These are phyloP conservation scores for Sarcodon aspratus DNA, from an alignment of 768 basidiomycete genomes.

Conservation along the genomic window DNA sequence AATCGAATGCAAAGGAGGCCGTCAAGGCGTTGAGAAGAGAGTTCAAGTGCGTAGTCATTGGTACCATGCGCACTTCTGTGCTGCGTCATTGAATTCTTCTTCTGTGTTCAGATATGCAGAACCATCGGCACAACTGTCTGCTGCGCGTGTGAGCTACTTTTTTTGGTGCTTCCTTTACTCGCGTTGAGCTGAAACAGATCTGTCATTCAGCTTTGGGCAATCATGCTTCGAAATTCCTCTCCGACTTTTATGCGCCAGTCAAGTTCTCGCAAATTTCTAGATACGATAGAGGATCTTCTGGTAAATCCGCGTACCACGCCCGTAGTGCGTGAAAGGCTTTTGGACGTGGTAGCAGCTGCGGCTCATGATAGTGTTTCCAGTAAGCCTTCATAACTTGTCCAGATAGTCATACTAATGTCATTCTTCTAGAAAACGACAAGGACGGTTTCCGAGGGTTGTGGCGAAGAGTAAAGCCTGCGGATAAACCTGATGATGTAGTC, in stretches of 20 bases:
- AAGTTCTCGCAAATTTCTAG: constrained; percentile 65
- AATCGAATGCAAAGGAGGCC: constrained; percentile 73
- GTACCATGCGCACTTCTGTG: constrained; percentile 4
- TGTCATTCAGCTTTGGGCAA: constrained; percentile 66
- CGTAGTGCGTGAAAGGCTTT: constrained; percentile 68
- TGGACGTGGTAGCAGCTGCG: constrained; percentile 76
- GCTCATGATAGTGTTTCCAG: constrained; percentile 52
- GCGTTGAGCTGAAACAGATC: background rate
- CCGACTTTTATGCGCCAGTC: constrained; percentile 62
- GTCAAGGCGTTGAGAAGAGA: constrained; percentile 72
- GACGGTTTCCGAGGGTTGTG: constrained; percentile 62
- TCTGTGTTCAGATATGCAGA: constrained; percentile 50
- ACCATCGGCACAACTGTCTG: constrained; percentile 63
- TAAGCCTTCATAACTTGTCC: constrained; percentile 12
- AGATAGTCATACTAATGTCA: background rate
- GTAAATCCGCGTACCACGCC: constrained; percentile 53
- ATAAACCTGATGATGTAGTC: constrained; percentile 72
- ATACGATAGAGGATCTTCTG: constrained; percentile 68
- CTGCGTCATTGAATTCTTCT: constrained; percentile 5
- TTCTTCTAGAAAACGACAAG: constrained; percentile 5
- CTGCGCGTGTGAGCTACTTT: constrained; percentile 47
- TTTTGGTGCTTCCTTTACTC: background rate
- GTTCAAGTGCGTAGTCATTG: constrained; percentile 53
- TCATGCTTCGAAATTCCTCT: constrained; percentile 77
- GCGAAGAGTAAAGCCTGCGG: constrained; percentile 67